Percentiles rank a stretch among this genome's conserved stretches.
These are phyloP conservation scores for Xylaria sp. DNA, from an alignment of 2,329 filamentous ascomycete genomes.

Conservation along the genomic window DNA sequence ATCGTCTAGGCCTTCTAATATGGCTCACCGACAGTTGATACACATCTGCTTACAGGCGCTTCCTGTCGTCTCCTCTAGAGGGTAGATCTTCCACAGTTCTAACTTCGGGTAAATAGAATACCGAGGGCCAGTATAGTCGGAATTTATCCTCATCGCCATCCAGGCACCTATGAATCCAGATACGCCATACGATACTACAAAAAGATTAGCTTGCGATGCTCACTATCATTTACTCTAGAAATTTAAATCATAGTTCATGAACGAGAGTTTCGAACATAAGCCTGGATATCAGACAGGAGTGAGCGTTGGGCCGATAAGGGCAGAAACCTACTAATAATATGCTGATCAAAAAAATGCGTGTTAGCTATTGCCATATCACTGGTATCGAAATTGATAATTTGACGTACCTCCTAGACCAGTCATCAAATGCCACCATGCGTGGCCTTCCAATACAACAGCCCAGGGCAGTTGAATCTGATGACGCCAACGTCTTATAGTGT, in stretches of 20 bases:
- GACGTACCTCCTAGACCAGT: slow-evolving; percentile 72
- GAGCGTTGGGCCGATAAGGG: background rate
- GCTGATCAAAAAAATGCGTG: slow-evolving; percentile 54
- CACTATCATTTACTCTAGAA: background rate
- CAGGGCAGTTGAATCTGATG: slow-evolving; percentile 79
- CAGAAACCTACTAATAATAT: slow-evolving; percentile 70
- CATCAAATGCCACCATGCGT: slow-evolving; percentile 77
- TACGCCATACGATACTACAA: slow-evolving; percentile 75
- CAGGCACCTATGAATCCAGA: slow-evolving; percentile 82
- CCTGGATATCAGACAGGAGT: background rate
- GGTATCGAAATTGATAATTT: background rate
- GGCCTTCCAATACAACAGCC: slow-evolving; percentile 71
- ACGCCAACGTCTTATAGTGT: slow-evolving; percentile 71
- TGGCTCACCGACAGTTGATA: background rate
- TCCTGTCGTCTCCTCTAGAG: slow-evolving; percentile 43
- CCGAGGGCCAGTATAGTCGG: slow-evolving; percentile 74
- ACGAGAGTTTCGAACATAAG: background rate
- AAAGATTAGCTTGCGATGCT: slow-evolving; percentile 20
- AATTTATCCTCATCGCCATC: slow-evolving; percentile 79
- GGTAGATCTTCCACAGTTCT: slow-evolving; percentile 48
- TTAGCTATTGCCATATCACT: slow-evolving; percentile 31
- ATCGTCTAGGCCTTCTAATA: background rate
- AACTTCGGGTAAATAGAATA: slow-evolving; percentile 65
- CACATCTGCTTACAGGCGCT: slow-evolving; percentile 33
- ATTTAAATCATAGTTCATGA: background rate